phyloP scores from a whole-genome alignment of 2,329 filamentous ascomycete species.

The Sclerotinia nivalis region DNA sequence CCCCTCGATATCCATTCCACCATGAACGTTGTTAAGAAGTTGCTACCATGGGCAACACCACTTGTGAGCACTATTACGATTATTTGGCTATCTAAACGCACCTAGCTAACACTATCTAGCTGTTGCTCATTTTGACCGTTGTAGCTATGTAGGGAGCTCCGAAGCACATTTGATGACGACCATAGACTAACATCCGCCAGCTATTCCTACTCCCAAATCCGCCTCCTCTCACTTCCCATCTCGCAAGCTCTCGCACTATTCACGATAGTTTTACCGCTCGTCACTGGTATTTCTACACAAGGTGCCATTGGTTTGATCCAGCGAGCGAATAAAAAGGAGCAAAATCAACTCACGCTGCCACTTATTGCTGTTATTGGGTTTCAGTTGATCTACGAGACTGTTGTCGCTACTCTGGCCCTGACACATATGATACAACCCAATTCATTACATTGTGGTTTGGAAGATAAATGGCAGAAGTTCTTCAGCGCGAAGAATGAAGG shows the following conservation, averaged over 20 bases:
- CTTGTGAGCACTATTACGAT: slow-evolving; percentile 29
- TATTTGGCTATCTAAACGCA: not conserved
- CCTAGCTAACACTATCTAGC: slow-evolving; percentile 30
- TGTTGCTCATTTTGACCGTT: slow-evolving; percentile 34
- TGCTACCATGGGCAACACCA: slow-evolving; percentile 30
- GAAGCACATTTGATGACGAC: not conserved
- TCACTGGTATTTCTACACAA: slow-evolving; percentile 37
- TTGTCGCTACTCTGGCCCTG: slow-evolving; percentile 38
- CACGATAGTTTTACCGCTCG: slow-evolving; percentile 38
- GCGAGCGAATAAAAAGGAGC: slow-evolving; percentile 31
- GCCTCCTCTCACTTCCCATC: slow-evolving; percentile 37
- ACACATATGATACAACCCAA: slow-evolving; percentile 38
- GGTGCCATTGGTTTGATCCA: slow-evolving; percentile 31
- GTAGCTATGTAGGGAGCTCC: slow-evolving; percentile 35
- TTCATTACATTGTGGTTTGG: slow-evolving; percentile 53
- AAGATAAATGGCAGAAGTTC: slow-evolving; percentile 56
- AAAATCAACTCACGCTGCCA: slow-evolving; percentile 36
- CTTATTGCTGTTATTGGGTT: slow-evolving; percentile 39
- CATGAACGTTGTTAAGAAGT: slow-evolving; percentile 29
- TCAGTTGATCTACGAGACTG: slow-evolving; percentile 40
- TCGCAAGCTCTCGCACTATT: slow-evolving; percentile 37
- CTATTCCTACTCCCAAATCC: slow-evolving; percentile 39
- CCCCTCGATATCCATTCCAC: slow-evolving; percentile 15
- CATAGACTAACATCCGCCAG: slow-evolving; percentile 27
- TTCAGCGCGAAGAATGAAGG: slow-evolving; percentile 52